These are phyloP conservation scores for Aegilops longissima DNA, from an alignment of 176 grass and related monocot species.

Conservation along the genomic window DNA sequence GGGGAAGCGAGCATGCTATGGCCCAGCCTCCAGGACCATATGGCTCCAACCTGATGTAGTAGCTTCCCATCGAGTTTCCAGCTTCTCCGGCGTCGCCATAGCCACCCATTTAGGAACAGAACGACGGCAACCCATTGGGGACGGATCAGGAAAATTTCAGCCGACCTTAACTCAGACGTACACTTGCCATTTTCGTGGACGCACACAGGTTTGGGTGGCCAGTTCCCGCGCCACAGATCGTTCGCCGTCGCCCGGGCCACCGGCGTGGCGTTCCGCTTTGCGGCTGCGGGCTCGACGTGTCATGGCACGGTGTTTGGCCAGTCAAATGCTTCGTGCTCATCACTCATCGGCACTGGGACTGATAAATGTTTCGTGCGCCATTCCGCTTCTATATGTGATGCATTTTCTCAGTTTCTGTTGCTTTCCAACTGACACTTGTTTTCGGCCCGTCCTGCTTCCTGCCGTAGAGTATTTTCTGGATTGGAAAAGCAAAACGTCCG, in stretches of 20 bases:
- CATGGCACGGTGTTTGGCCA: background rate
- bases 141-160: background rate
- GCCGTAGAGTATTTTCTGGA: no score
- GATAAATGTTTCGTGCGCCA: no score
- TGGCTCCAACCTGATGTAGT: no score
- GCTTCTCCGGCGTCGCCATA: background rate
- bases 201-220: conserved; percentile 16
- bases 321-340: background rate
- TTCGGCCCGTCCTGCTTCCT: background rate
- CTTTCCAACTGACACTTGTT: background rate
- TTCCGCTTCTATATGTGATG: background rate
- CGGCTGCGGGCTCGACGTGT: background rate
- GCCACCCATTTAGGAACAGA: background rate
- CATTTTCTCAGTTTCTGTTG: background rate
- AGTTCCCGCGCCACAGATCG: background rate
- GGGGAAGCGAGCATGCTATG: no score
- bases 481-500: no score
- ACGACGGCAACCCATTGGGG: background rate
- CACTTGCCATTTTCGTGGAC: conserved; percentile 34
- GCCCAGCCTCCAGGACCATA: no score
- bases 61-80: no score
- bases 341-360: background rate
- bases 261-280: background rate
- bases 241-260: background rate
- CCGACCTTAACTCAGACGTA: background rate